Percentiles rank a stretch among this genome's conserved stretches.
These are phyloP conservation scores for Xylaria sp. DNA, from an alignment of 2,329 filamentous ascomycete genomes.

Conservation along the genomic window DNA sequence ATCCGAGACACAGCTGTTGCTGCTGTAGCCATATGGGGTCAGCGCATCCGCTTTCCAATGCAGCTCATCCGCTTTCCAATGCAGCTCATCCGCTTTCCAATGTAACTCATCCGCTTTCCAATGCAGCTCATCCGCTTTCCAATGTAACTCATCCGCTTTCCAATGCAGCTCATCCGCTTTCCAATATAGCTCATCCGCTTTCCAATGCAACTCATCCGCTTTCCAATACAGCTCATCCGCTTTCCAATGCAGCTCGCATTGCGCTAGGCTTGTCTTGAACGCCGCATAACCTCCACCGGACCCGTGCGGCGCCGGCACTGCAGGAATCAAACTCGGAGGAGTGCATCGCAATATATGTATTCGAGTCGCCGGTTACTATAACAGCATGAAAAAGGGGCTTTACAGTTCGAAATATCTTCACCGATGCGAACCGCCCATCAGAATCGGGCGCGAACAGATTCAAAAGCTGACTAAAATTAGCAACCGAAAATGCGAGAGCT, in stretches of 20 bases:
- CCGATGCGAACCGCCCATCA: not conserved
- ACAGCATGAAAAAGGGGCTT: not conserved
- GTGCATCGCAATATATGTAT: no score
- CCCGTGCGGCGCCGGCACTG: constrained; percentile 40
- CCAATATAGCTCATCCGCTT: no score
- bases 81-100: no score
- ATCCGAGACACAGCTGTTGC: constrained; percentile 32
- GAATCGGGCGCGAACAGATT: not conserved
- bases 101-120: no score
- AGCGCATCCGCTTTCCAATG: constrained; percentile 37
- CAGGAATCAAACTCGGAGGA: constrained; percentile 31
- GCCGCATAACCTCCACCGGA: constrained; percentile 42
- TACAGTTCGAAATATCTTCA: not conserved
- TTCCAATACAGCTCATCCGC: constrained; percentile 33
- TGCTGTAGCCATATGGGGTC: constrained; percentile 39
- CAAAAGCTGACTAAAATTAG: not conserved
- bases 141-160: no score
- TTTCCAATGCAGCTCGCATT: constrained; percentile 40
- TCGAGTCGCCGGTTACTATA: not conserved
- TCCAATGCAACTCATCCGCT: no score
- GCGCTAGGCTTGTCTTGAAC: constrained; percentile 38
- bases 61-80: no score
- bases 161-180: no score
- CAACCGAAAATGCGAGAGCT: not conserved
- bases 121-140: no score